Percentiles rank a stretch among this genome's conserved stretches.
phyloP scores from a whole-genome alignment of 805 yeast species.

The Sugiyamaella boreocaroliniensis region DNA sequence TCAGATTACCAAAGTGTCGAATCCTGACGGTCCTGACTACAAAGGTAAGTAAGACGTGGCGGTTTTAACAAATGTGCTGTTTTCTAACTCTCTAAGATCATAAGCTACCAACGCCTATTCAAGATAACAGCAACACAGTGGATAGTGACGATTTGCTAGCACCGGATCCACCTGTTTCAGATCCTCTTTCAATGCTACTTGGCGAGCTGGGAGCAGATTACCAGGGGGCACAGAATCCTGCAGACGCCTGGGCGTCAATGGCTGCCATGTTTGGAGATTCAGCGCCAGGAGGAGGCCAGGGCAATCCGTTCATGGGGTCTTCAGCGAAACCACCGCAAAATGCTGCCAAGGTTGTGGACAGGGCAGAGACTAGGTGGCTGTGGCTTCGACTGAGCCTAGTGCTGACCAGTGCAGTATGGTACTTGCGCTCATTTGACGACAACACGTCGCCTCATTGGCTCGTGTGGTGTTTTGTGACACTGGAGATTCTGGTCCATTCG shows the following conservation, averaged over 20 bases:
- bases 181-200: conserved; percentile 21
- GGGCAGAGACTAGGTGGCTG: conserved; percentile 15
- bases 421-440: conserved; percentile 7
- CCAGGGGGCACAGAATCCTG: neutral
- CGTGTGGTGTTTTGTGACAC: conserved; percentile 19
- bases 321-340: neutral
- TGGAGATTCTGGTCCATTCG: conserved; percentile 21
- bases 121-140: neutral
- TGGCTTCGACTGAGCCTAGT: conserved; percentile 18
- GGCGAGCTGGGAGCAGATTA: conserved; percentile 14
- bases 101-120: neutral
- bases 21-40: conserved; percentile 21
- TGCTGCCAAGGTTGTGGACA: neutral
- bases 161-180: neutral
- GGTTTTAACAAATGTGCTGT: neutral
- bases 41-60: conserved; percentile 4
- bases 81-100: neutral
- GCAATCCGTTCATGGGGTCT: neutral
- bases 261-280: neutral
- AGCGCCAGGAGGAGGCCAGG: neutral
- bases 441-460: conserved; percentile 1
- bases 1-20: conserved; percentile 27
- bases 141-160: neutral
- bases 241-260: neutral
- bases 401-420: conserved; percentile 21